Evolutionary conservation across 805 yeast genomes (phyloP), one percentile per base, ranked within the genome.

Genomic region (Saccharomyces kudriavzevii): DNA sequence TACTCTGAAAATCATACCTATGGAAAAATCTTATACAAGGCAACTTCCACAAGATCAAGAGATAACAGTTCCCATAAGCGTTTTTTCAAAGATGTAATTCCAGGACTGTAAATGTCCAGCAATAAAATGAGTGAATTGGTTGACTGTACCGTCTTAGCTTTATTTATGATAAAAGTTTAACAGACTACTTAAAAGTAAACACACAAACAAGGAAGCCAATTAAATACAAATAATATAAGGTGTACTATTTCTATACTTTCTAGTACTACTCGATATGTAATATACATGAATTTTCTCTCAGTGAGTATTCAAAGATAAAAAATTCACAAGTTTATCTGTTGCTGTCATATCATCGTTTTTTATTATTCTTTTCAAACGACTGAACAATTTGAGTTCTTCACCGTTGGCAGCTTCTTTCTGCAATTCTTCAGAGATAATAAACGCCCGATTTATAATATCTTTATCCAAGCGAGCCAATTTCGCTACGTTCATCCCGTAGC

Each of bases 401-500:
- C 51, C 45, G 22, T 48, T 40, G 17, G 47, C 53, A 48, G 52
- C 56, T 22, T 62, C 60, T 8, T 50, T 27, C 29, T 58, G 58
- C 53, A 55, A 45, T 3, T 43, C 40, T 31, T 64, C 59, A 3
- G 74, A 68, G 9, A 66, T 55, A 66, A 51, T 59, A 49, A 48
- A 69, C 0, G 89, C 89, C 2, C 64, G 60, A 0, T 70, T 65
- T 4, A 83, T 72, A 5, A 85, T 71, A 1, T 61, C 64, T 2
- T 60, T 62, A 0, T 84, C 81, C 1, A 90, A 69, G 0, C 81
- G 80, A 0, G 96, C 94, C 54, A 89, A 62, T 55, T 81, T 77
- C 0, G 96, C 97, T 40, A 89, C 96, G 63, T 90, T 88, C 35
- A 91, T 72, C 0, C 97, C 97, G 67, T 85, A 89, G 52, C 91